Base-by-base conservation (phyloP, 495 filamentous ascomycete species). In the Hypoxylon rickii region DNA sequence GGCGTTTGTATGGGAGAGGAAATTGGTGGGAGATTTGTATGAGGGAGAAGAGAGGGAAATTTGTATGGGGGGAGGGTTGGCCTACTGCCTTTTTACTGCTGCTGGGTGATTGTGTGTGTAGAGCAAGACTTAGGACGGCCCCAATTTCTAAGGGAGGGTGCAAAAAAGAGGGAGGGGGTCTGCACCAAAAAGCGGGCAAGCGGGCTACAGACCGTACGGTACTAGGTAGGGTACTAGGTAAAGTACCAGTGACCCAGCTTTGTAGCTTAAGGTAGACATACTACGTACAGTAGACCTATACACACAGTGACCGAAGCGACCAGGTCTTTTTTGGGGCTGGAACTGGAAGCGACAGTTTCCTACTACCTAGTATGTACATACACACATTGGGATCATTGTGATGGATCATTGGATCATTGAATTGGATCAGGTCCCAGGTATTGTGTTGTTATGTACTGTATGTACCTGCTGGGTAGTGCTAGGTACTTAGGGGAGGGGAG, bases 41-140 rank as follows among this genome's bases (percentile, higher is more conserved):
- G 81, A 75, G 79, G 70, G 78, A 75, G 70, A 74, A 76, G 74
- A 78, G 78, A 75, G 73, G 67, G 67, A 72, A 73, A 73, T 72
- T 74, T 75, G 74, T 77, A 81, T 81, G 82, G 77, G 81, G 75
- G 71, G 73, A 68, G 62, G 55, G 68, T 66, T 73, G 65, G 67
- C 58, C 68, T 70, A 68, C 63, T 62, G 73, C 74, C 76, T 80
- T 82, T 84, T 84, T 83, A 84, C 79, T 83, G 80, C 78, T 76
- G 70, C 73, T 74, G 73, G 70, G 77, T 77, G 74, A 76, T 79
- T 80, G 76, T 75, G 73, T 75, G 73, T 66, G 72, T 68, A 71
- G 57, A 66, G 46, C 58, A 55, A 68, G 65, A 66, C 58, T 59
- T 52, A 58, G 46, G 55, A 51, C 58, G 62, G 43, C 58, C 62